Base-by-base conservation (phyloP, 2,329 filamentous ascomycete genomes). In the Fusarium hainanense region DNA sequence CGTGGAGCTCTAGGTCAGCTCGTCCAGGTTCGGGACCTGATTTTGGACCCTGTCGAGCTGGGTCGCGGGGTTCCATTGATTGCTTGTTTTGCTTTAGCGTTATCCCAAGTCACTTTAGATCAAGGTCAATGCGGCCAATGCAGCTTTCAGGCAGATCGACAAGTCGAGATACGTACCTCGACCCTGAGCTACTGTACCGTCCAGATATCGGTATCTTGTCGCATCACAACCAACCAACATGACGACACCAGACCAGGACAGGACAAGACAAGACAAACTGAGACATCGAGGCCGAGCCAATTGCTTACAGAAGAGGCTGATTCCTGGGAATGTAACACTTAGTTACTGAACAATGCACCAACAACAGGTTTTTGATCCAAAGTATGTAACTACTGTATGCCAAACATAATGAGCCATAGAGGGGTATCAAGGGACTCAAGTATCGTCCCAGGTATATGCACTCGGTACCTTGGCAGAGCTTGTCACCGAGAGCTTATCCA, bases 31-130 rank as follows among this genome's bases (percentile, higher is more conserved):
- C 57, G 59, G 59, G 70, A 69, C 70, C 54, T 70, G 54, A 40
- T 59, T 51, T 49, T 54, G 63, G 65, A 68, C 73, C 73, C 71
- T 75, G 71, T 75, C 66, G 59, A 75, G 73, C 73, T 75, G 71
- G 66, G 59, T 37, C 51, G 44, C 43, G 43, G 32, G 50, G 61
- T 48, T 58, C 68, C 49, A 50, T 69, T 21, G 46, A 58, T 60
- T 54, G 44, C 58, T 57, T 61, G 41, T 57, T 65, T 61, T 20
- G 70, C 47, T 56, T 74, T 74, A 74, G 72, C 69, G 72, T 48
- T 46, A 48, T 20, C 50, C 52, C 46, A 42, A 42, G n/a, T 37
- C 25, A 40, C 34, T 42, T 30, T 71, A 49, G 66, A 74, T 67
- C 65, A 66, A 68, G 44, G 46, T 12, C 34, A 37, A n/a, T n/a